Conservation (phyloP, 352 stramenopile species). For the Aphanomyces cochlioides region DNA sequence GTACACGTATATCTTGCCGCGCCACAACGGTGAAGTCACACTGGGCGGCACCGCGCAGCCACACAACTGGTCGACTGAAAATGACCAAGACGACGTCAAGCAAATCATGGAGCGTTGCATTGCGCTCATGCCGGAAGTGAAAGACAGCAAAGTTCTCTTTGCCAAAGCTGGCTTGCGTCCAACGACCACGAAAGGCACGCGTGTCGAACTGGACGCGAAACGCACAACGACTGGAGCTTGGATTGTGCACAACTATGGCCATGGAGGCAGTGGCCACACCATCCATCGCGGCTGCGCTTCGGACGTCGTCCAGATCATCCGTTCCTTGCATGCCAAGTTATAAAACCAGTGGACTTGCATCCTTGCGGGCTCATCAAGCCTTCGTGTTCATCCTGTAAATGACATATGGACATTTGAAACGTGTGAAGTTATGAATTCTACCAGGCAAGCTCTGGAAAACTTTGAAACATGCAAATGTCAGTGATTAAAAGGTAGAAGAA, state of each 20-base stretch:
- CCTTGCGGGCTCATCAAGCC: neutral
- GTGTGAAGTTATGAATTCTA: too few species aligned
- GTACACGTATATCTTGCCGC: slow-evolving; percentile 68
- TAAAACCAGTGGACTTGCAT: neutral
- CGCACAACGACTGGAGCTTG: slow-evolving; percentile 38
- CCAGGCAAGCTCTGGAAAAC: too few species aligned
- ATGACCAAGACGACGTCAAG: slow-evolving; percentile 41
- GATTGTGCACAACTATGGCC: slow-evolving; percentile 70
- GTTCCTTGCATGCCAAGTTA: slow-evolving; percentile 11
- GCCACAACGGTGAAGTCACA: slow-evolving; percentile 53
- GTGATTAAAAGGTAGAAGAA: too few species aligned
- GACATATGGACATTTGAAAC: too few species aligned
- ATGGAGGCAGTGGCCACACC: slow-evolving; percentile 62
- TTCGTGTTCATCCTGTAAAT: too few species aligned
- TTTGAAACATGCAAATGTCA: too few species aligned
- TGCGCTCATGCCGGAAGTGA: slow-evolving; percentile 42
- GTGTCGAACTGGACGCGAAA: slow-evolving; percentile 44
- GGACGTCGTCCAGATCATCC: slow-evolving; percentile 41
- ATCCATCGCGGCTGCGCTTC: slow-evolving; percentile 64
- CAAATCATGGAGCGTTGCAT: slow-evolving; percentile 53
- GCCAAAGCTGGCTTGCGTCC: slow-evolving; percentile 49
- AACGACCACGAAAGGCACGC: slow-evolving; percentile 40
- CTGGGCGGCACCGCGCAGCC: slow-evolving; percentile 63
- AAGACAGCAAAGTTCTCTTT: slow-evolving; percentile 42
- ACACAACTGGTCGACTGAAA: slow-evolving; percentile 49